Base-by-base conservation (phyloP, 768 basidiomycete species). In the Trametes maxima region DNA sequence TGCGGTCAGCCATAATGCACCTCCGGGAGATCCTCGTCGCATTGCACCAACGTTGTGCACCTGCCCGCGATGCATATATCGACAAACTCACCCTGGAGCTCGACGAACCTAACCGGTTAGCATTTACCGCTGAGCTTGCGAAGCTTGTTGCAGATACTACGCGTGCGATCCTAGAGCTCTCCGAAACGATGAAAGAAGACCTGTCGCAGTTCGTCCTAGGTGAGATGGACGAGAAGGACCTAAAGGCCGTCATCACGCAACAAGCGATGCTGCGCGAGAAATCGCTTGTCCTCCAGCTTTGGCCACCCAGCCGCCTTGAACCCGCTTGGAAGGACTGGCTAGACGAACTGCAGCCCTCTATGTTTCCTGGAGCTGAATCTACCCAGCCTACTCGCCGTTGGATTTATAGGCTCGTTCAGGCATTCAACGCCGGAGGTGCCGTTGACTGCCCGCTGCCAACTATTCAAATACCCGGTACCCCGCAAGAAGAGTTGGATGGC, bases 181-280 rank as follows among this genome's bases (percentile, higher is more conserved):
- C 83, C 0, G 84, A 87, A 43, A 72, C 76, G n/a, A 88, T 92
- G 86, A 88, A 85, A 69, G 75, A 80, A 28, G 90, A 91, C 66
- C 77, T 91, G 37, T 86, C 85, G 12, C 79, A 85, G 57, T 84
- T 87, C 49, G 76, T 88, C 12, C 69, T 90, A 1, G 88, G 87
- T 19, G 77, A 77, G 39, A 87, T 90, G 86, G 78, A 82, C 22
- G 90, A 92, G 67, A 69, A 75, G 39, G 82, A 92, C 55, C 77
- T 90, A 24, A 72, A 70, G 19, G 75, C 71, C 3, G 68, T 84
- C 14, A 72, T 90, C 33, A 70, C 71, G 7, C 78, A 79, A 35
- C 81, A 88, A 64, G 87, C 88, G 1, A 81, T 76, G 60, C 66
- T 68, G 12, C 76, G 77, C 47, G 89, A 90, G 72, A 78, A 84